Conservation (phyloP, 2,329 filamentous ascomycete species). For the Ambrosiella cleistominuta region DNA sequence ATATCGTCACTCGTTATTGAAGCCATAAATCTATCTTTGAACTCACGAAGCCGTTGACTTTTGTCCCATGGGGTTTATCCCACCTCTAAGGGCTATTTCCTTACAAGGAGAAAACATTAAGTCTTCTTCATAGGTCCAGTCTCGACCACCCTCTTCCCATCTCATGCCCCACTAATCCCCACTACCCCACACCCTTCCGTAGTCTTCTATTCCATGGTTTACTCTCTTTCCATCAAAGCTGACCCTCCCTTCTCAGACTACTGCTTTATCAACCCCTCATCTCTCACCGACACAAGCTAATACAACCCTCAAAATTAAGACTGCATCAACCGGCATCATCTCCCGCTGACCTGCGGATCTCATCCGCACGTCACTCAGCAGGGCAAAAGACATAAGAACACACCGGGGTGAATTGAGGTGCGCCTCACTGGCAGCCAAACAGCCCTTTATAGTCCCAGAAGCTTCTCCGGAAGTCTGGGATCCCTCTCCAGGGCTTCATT, state of each 20-base stretch:
- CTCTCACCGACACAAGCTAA: no score
- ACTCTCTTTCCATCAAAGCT: no score
- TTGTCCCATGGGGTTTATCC: not conserved
- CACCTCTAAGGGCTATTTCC: not conserved
- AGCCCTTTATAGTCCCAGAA: constrained; percentile 1
- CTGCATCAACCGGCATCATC: no score
- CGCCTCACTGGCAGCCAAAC: not conserved
- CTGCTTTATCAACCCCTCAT: no score
- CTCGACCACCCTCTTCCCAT: not conserved
- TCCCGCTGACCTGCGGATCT: no score
- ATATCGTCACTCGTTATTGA: no score
- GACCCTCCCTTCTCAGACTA: no score
- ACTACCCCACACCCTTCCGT: not conserved
- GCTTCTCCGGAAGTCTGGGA: constrained; percentile 5
- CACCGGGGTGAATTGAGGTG: not conserved
- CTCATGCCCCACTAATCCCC: not conserved
- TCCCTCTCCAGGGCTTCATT: constrained; percentile 14
- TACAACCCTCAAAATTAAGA: no score
- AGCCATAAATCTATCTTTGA: no score
- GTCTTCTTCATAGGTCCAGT: not conserved
- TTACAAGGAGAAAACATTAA: not conserved
- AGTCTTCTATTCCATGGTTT: not conserved
- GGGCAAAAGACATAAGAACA: no score
- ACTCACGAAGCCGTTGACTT: not conserved
- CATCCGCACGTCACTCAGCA: no score